These are phyloP conservation scores for Lyophyllum shimeji DNA, from an alignment of 768 basidiomycete genomes.

Conservation along the genomic window DNA sequence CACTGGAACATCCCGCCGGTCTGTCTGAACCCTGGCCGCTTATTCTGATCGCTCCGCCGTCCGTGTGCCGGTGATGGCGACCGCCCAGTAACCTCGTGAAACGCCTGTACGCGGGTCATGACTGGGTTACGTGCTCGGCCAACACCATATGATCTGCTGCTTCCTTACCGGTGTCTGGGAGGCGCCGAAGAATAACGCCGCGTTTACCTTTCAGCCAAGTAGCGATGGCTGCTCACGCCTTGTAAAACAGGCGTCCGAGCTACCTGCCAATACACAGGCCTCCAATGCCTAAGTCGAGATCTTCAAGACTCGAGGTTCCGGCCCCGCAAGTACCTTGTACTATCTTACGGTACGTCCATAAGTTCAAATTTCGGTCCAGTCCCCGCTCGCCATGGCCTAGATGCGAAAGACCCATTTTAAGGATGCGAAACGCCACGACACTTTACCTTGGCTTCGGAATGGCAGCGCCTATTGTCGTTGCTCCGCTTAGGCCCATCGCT, in stretches of 20 bases:
- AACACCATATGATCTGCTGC: background rate
- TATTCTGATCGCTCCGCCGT: background rate
- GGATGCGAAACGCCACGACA: constrained; percentile 1
- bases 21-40: background rate
- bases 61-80: background rate
- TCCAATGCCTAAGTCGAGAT: background rate
- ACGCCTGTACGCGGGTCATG: background rate
- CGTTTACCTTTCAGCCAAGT: background rate
- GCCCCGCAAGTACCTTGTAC: background rate
- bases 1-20: background rate
- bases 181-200: too few species aligned
- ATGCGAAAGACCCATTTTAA: background rate
- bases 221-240: background rate
- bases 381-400: too few species aligned
- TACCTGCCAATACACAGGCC: background rate
- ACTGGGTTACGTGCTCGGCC: too few species aligned
- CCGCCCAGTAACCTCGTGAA: background rate
- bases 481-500: background rate
- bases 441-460: background rate
- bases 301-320: background rate
- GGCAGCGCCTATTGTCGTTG: background rate
- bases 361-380: background rate
- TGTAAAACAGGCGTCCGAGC: background rate
- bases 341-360: background rate
- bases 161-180: background rate